Percentiles rank a stretch among this genome's conserved stretches.
These are phyloP conservation scores for Cymbopogon citratus DNA, from an alignment of 176 grass and related monocot genomes.

Conservation along the genomic window DNA sequence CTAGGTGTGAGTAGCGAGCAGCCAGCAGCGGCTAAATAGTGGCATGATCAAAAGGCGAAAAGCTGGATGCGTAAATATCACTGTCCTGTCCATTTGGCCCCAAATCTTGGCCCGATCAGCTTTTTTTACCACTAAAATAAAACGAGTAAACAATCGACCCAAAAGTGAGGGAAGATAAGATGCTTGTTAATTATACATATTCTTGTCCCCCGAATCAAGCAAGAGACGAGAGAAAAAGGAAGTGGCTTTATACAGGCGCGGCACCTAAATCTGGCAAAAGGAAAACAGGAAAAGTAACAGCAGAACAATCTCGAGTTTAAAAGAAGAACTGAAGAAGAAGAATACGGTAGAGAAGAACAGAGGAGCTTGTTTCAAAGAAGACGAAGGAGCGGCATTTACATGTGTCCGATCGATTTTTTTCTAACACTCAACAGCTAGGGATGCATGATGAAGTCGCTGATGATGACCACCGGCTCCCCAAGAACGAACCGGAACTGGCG, in stretches of 20 bases:
- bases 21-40: no score
- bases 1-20: no score
- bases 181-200: conserved; percentile 55
- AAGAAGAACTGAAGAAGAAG: not conserved
- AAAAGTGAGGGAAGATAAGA: conserved; percentile 28
- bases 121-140: no score
- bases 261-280: conserved; percentile 16
- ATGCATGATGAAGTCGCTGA: not conserved
- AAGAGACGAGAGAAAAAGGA: not conserved
- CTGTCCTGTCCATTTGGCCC: no score
- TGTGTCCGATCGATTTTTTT: conserved; percentile 7
- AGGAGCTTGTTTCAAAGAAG: no score
- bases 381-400: conserved; percentile 26
- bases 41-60: no score
- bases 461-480: not conserved
- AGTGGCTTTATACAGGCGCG: conserved; percentile 29
- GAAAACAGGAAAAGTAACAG: not conserved
- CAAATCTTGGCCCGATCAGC: no score
- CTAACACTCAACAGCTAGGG: not conserved
- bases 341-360: not conserved
- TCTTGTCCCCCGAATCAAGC: conserved; percentile 54
- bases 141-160: no score
- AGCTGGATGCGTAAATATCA: no score
- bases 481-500: not conserved
- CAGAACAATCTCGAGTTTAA: not conserved